A percentile compares a stretch with the other conserved stretches of the same genome.
phyloP scores from a whole-genome alignment of 2,329 filamentous ascomycete species.

The Dactylellina sp. region DNA sequence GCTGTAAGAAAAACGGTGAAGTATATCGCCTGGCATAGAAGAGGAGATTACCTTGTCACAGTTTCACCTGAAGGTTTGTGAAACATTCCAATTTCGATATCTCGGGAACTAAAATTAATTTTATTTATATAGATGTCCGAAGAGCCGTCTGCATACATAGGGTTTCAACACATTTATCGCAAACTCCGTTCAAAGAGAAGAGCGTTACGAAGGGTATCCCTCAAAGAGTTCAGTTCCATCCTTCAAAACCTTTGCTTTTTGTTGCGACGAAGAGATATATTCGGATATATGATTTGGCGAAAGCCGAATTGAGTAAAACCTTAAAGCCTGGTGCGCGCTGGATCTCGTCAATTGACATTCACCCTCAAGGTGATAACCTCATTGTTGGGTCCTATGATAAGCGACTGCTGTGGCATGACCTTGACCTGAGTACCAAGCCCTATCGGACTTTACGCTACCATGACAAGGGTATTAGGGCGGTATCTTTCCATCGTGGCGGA shows the following conservation, averaged over 20 bases:
- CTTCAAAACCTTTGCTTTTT: constrained; percentile 90
- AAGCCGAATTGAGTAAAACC: constrained; percentile 90
- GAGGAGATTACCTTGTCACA: constrained; percentile 92
- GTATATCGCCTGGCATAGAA: constrained; percentile 90
- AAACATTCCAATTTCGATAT: neutral
- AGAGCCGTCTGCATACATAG: constrained; percentile 92
- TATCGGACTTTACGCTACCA: constrained; percentile 99
- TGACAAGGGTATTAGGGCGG: constrained; percentile 86
- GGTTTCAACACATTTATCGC: constrained; percentile 91
- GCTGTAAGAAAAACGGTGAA: constrained; percentile 85
- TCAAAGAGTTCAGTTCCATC: constrained; percentile 83
- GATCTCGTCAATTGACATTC: constrained; percentile 94
- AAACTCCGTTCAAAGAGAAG: constrained; percentile 79
- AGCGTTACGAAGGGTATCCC: constrained; percentile 68
- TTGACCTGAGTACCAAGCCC: constrained; percentile 87
- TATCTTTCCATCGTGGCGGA: constrained; percentile 84
- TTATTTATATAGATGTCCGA: constrained; percentile 55
- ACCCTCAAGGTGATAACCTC: constrained; percentile 91
- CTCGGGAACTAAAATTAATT: constrained; percentile 12
- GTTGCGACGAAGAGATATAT: constrained; percentile 94
- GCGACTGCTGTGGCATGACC: constrained; percentile 93
- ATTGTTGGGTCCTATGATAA: constrained; percentile 96
- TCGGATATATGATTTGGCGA: constrained; percentile 91
- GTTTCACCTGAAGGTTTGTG: constrained; percentile 81
- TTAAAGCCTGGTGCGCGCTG: constrained; percentile 91